Conservation (phyloP, 2,329 filamentous ascomycete species). For the Scopulariopsis brevicaulis region DNA sequence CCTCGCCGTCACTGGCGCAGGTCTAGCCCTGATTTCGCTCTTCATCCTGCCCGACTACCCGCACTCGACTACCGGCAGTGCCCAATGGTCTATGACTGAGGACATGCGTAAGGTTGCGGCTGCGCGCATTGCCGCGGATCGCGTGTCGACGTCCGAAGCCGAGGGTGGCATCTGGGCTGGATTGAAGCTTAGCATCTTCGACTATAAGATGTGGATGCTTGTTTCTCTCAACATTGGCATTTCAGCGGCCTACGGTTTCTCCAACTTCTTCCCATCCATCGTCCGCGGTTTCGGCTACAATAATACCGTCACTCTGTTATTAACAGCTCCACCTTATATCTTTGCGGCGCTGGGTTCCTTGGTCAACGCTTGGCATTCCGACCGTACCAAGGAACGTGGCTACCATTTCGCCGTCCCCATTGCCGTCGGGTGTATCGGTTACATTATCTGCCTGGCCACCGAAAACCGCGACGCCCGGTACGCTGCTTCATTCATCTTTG, state of each 20-base stretch:
- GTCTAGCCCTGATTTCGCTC: constrained; percentile 9
- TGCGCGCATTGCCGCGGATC: constrained; percentile 12
- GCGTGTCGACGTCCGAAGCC: constrained; percentile 11
- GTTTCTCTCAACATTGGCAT: constrained; percentile 9
- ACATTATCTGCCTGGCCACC: constrained; percentile 26
- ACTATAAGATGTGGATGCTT: constrained; percentile 39
- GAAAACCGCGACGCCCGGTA: constrained; percentile 30
- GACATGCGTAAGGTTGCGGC: constrained; percentile 13
- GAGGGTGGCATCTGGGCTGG: constrained; percentile 12
- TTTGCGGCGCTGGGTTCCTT: constrained; percentile 11
- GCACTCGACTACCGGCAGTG: constrained; percentile 11
- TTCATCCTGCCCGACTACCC: constrained; percentile 14
- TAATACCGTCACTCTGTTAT: constrained; percentile 13
- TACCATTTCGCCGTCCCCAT: constrained; percentile 7
- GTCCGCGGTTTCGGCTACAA: constrained; percentile 12
- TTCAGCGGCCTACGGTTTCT: constrained; percentile 22
- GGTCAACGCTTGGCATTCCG: constrained; percentile 9
- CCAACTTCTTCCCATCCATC: constrained; percentile 24
- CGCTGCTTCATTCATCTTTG: constrained; percentile 31
- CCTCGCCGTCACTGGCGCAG: constrained; percentile 14
- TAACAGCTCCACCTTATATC: constrained; percentile 14
- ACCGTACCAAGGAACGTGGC: constrained; percentile 9
- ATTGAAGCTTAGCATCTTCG: constrained; percentile 14
- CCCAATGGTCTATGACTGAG: constrained; percentile 12
- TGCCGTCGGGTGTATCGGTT: constrained; percentile 22